Conservation (phyloP, 2,329 filamentous ascomycete genomes). For the Fusarium pseudoanthophilum region DNA sequence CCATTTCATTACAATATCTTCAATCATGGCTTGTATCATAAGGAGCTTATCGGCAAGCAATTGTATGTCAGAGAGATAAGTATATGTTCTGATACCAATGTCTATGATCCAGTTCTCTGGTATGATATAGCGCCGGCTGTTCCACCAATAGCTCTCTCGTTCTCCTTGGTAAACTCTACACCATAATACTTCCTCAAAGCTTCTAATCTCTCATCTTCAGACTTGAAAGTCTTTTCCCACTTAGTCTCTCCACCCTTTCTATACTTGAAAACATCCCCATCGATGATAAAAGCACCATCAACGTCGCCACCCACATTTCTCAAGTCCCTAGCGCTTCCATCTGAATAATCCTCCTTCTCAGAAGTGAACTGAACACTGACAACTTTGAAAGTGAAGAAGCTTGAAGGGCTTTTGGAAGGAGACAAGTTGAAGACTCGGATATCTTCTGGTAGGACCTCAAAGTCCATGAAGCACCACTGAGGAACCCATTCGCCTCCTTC, state of each 20-base stretch:
- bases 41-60: not conserved
- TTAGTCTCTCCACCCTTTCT: not conserved
- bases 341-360: not conserved
- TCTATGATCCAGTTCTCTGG: not conserved
- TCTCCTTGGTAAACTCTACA: not conserved
- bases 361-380: conserved; percentile 23
- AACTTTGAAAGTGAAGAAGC: conserved; percentile 29
- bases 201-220: conserved; percentile 5
- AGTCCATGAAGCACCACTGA: conserved; percentile 26
- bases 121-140: conserved; percentile 13
- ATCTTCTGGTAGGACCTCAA: conserved; percentile 20
- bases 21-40: not conserved
- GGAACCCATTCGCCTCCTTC: conserved; percentile 4
- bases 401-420: conserved; percentile 19
- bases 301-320: not conserved
- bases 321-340: not conserved
- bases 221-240: conserved; percentile 10
- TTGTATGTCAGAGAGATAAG: not conserved
- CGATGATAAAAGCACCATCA: conserved; percentile 18
- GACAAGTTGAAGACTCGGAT: conserved; percentile 29
- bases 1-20: fast-evolving
- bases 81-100: too few species aligned
- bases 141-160: conserved; percentile 14
- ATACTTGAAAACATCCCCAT: conserved; percentile 5
- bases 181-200: conserved; percentile 14